Conservation (phyloP, 2,329 filamentous ascomycete genomes). For the Myriosclerotinia duriaeana region DNA sequence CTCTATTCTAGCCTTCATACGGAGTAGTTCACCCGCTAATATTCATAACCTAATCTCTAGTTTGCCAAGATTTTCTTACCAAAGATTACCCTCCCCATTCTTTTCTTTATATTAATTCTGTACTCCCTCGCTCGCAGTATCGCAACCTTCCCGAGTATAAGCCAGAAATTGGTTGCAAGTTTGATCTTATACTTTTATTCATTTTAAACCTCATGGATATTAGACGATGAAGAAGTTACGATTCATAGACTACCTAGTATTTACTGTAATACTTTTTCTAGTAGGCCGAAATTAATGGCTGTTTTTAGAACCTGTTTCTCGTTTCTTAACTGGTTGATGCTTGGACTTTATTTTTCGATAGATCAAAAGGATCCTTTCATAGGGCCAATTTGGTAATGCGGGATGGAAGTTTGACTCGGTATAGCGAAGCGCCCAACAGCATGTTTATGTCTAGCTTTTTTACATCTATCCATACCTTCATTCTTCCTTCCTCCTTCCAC, state of each 20-base stretch:
- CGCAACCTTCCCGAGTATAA: not conserved
- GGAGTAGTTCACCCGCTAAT: not conserved
- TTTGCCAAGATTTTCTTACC: not conserved
- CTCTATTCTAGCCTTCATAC: not conserved
- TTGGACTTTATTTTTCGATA: slow-evolving; percentile 1
- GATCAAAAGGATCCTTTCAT: not conserved
- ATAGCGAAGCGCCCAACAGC: not conserved
- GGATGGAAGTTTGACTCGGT: not conserved
- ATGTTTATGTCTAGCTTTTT: not conserved
- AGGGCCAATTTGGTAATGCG: not conserved
- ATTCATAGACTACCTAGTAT: not conserved
- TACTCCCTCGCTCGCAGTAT: not conserved
- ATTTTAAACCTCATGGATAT: not conserved
- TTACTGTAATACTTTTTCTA: not conserved
- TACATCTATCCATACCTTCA: not conserved
- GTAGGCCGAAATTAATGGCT: not conserved
- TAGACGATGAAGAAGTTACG: not conserved
- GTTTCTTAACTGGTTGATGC: not conserved
- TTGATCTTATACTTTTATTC: not conserved
- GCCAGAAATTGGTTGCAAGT: not conserved
- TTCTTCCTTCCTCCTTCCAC: too few relatives aligned
- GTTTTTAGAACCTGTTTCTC: not conserved
- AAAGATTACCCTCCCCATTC: slow-evolving; percentile 2
- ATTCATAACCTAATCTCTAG: slow-evolving; percentile 8
- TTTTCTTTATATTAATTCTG: not conserved